phyloP scores from a whole-genome alignment of 495 filamentous ascomycete genomes.

The Talaromyces ruber region DNA sequence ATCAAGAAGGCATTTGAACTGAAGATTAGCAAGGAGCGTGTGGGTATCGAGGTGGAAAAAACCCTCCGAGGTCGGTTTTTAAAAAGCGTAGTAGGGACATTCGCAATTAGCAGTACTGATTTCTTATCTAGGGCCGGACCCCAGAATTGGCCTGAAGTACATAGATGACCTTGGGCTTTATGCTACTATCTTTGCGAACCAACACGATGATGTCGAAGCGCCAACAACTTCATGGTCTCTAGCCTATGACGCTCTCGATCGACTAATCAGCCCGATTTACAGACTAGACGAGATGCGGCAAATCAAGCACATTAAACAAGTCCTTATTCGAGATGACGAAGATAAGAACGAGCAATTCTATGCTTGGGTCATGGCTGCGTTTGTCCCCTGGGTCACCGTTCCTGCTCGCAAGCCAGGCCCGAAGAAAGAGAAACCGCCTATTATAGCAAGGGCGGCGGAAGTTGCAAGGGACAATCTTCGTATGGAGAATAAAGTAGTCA shows the following conservation, averaged over 20 bases:
- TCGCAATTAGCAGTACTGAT: not conserved
- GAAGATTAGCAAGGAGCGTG: slow-evolving; percentile 88
- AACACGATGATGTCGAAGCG: slow-evolving; percentile 41
- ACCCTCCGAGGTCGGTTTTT: slow-evolving; percentile 64
- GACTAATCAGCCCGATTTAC: slow-evolving; percentile 12
- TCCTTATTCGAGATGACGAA: slow-evolving; percentile 49
- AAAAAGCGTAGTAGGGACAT: not conserved
- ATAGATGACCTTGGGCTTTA: slow-evolving; percentile 72
- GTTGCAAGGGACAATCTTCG: slow-evolving; percentile 73
- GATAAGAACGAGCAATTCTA: slow-evolving; percentile 52
- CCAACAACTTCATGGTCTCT: slow-evolving; percentile 30
- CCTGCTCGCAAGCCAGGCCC: slow-evolving; percentile 30
- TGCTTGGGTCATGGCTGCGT: slow-evolving; percentile 67
- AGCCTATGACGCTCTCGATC: slow-evolving; percentile 29
- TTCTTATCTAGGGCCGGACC: slow-evolving; percentile 51
- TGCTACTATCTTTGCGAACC: slow-evolving; percentile 59
- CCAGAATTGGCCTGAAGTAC: slow-evolving; percentile 56
- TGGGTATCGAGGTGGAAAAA: slow-evolving; percentile 79
- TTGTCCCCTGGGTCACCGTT: slow-evolving; percentile 67
- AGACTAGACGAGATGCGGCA: slow-evolving; percentile 9
- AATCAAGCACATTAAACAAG: slow-evolving; percentile 23
- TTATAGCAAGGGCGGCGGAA: slow-evolving; percentile 35
- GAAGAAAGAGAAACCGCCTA: slow-evolving; percentile 39
- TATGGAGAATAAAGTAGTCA: slow-evolving; percentile 60
- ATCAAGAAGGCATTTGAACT: slow-evolving; percentile 69